Percentiles rank a stretch among this genome's conserved stretches.
Evolutionary conservation across 2,329 filamentous ascomycete species (phyloP).

Genomic region (Arthroderma sp.): DNA sequence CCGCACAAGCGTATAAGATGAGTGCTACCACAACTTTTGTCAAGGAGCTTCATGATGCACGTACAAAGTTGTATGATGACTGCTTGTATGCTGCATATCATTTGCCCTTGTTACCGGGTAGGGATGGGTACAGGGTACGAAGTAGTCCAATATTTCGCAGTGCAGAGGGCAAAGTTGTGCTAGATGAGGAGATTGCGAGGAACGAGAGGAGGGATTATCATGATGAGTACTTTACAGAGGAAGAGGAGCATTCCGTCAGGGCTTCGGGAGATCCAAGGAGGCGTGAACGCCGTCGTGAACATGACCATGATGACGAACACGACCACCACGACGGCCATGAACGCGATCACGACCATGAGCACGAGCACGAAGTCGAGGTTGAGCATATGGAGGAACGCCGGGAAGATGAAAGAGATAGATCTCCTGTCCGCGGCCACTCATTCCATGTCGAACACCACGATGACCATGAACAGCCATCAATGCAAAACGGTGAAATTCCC

Average conservation of each 20-base stretch:
- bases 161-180: conserved; percentile 78
- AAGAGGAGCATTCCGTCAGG: conserved; percentile 35
- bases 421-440: not conserved
- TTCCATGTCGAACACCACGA: not conserved
- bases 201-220: conserved; percentile 83
- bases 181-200: conserved; percentile 91
- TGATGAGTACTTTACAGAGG: conserved; percentile 73
- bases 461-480: not conserved
- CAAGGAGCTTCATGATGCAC: conserved; percentile 72
- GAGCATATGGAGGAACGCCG: conserved; percentile 10
- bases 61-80: conserved; percentile 95
- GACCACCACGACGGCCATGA: conserved; percentile 11
- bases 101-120: conserved; percentile 71
- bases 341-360: conserved; percentile 17
- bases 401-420: not conserved
- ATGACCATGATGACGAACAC: not conserved
- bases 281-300: not conserved
- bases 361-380: conserved; percentile 22
- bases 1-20: conserved; percentile 84
- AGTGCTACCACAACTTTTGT: conserved; percentile 79
- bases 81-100: conserved; percentile 95
- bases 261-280: conserved; percentile 23
- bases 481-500: not conserved
- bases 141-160: conserved; percentile 88
- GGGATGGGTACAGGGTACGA: conserved; percentile 73